Evolutionary conservation across 2,329 filamentous ascomycete genomes (phyloP), one percentile per base, ranked within the genome.

Genomic region (Alternaria infectoria): DNA sequence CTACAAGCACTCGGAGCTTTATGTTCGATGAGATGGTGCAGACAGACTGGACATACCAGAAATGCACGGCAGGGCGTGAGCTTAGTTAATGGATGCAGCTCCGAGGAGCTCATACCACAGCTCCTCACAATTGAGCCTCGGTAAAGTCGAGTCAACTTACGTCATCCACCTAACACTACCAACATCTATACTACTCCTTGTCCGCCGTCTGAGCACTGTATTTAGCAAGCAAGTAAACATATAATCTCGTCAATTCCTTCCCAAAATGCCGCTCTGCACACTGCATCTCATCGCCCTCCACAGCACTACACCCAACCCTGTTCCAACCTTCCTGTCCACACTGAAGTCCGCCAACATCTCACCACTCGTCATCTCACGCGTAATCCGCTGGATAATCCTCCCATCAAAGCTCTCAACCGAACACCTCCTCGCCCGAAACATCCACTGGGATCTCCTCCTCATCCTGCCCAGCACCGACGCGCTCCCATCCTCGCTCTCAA

Each of bases 381-480:
- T 83, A 36, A 70, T 84, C 43, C 78, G 85, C 45, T 86, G 84
- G 83, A 84, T 86, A 47, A 83, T 86, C 59, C 79, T 81, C 17
- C 83, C 85, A 2, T 79, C 79, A 2, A 70, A 69, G 0, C 73
- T 83, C 46, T 85, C 83, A 8, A 80, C 75, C 10, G 72, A 75
- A 13, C 69, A 77, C 6, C 78, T 86, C 15, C 79, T 84, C 13
- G 75, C 80, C 13, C 72, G 75, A 8, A 77, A 81, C 52, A 78
- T 76, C 30, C 70, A 76, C 57, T 86, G 84, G 84, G 81, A 86
- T 61, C 63, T 86, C n/a, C 78, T 86, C 17, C 71, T 86, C 61
- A 81, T 86, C 65, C 64, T 84, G 7, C 69, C 77, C 47, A 19
- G 56, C 56, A 65, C 72, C n/a, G 45, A 55, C 9, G 25, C 69